Conservation (phyloP, 495 filamentous ascomycete genomes). For the Filosporella fistucella region DNA sequence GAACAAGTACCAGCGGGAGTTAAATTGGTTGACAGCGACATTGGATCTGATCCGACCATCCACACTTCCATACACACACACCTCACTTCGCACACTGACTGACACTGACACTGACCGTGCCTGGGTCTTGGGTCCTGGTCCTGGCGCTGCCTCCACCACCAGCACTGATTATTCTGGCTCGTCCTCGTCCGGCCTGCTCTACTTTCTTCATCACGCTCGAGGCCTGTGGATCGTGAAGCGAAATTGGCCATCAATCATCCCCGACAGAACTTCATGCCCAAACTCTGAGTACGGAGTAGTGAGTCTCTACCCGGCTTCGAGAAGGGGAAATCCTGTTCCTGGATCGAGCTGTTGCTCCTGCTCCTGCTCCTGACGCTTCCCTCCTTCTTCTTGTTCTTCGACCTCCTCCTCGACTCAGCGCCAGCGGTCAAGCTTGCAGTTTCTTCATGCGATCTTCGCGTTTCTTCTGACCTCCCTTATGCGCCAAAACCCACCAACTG, state of each 20-base stretch:
- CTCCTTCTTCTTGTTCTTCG: background rate
- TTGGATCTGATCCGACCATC: too few relatives aligned
- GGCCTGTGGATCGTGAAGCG: conserved; percentile 6
- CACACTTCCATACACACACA: too few relatives aligned
- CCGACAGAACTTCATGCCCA: conserved; percentile 6
- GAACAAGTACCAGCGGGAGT: too few relatives aligned
- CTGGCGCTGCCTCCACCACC: background rate
- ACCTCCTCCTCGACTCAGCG: background rate
- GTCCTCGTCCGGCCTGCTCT: background rate
- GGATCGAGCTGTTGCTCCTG: too few relatives aligned
- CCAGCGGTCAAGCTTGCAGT: conserved; percentile 15
- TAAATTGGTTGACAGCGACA: too few relatives aligned
- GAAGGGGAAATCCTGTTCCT: too few relatives aligned
- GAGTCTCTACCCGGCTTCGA: too few relatives aligned
- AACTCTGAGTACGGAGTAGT: too few relatives aligned
- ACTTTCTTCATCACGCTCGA: background rate
- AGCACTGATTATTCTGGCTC: background rate
- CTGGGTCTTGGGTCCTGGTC: background rate
- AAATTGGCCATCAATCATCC: conserved; percentile 14
- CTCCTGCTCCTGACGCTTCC: too few relatives aligned
- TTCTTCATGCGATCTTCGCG: conserved; percentile 8
- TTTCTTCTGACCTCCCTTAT: conserved; percentile 8
- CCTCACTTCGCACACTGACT: background rate
- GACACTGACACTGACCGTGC: background rate
- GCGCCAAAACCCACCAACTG: conserved; percentile 6